Conservation (phyloP, 2,329 filamentous ascomycete species). For the Dactylellina leptospora region DNA sequence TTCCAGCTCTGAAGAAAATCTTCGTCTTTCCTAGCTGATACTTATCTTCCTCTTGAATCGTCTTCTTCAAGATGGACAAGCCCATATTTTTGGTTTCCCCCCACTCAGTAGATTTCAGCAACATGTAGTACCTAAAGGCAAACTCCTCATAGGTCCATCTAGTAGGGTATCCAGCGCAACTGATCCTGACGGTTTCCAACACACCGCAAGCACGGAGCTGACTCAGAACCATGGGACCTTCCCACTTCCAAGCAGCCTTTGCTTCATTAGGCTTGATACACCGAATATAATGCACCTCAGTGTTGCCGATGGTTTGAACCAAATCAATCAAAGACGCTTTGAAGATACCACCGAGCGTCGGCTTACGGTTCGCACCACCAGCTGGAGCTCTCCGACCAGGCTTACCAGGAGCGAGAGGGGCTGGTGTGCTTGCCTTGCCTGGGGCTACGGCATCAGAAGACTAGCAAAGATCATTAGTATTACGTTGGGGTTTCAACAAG, state of each 20-base stretch:
- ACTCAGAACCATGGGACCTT: slow-evolving; percentile 97
- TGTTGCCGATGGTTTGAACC: slow-evolving; percentile 97
- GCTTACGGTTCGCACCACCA: slow-evolving; percentile 92
- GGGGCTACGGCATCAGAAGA: slow-evolving; percentile 38
- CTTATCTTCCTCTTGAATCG: slow-evolving; percentile 76
- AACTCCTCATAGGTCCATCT: slow-evolving; percentile 99
- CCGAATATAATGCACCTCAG: slow-evolving; percentile 97
- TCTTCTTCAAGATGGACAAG: slow-evolving; percentile 87
- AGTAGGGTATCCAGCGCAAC: slow-evolving; percentile 94
- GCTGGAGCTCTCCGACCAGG: slow-evolving; percentile 81
- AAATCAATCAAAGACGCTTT: slow-evolving; percentile 97
- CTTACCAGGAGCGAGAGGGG: slow-evolving; percentile 77
- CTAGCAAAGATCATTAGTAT: slow-evolving; percentile 19
- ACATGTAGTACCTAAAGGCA: slow-evolving; percentile 96
- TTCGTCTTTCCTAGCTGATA: slow-evolving; percentile 98
- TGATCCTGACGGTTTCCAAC: slow-evolving; percentile 95
- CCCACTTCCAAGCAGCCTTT: slow-evolving; percentile 96
- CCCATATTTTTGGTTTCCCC: slow-evolving; percentile 89
- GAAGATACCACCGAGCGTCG: slow-evolving; percentile 97
- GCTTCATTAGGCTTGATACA: slow-evolving; percentile 99
- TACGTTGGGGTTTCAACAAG: neutral
- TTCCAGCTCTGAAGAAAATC: slow-evolving; percentile 98
- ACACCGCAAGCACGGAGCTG: slow-evolving; percentile 98
- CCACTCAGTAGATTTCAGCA: slow-evolving; percentile 88
- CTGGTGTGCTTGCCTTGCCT: slow-evolving; percentile 61